These are phyloP conservation scores for Hemileccinum rubropunctum DNA, from an alignment of 768 basidiomycete species.

Conservation along the genomic window DNA sequence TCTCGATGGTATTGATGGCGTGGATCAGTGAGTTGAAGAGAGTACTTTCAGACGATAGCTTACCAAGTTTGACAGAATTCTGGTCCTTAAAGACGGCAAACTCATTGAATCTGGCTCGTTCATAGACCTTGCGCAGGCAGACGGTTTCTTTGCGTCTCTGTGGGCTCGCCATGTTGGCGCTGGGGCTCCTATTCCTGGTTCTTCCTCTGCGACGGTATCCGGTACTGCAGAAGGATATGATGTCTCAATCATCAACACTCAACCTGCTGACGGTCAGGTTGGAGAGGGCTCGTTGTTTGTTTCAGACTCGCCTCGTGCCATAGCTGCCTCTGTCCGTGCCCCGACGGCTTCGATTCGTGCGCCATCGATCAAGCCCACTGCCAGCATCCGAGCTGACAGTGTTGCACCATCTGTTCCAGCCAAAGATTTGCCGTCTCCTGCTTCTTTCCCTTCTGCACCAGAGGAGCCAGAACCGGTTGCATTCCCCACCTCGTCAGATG, in stretches of 20 bases:
- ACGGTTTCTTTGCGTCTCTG: conserved; percentile 79
- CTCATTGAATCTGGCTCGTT: conserved; percentile 83
- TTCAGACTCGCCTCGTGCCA: conserved; percentile 16
- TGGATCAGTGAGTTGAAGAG: conserved; percentile 49
- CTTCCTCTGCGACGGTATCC: conserved; percentile 24
- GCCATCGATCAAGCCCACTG: conserved; percentile 22
- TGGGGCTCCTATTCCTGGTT: conserved; percentile 39
- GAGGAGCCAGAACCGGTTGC: conserved; percentile 8
- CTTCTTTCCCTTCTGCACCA: conserved; percentile 35
- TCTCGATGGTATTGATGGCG: conserved; percentile 51
- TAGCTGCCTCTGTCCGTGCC: conserved; percentile 13
- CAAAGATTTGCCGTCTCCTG: conserved; percentile 25
- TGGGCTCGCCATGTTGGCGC: conserved; percentile 84
- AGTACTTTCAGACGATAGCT: neutral
- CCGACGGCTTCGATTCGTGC: conserved; percentile 17
- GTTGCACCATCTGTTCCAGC: conserved; percentile 28
- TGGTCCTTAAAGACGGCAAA: conserved; percentile 88
- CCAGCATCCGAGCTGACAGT: conserved; percentile 21
- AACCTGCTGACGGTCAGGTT: conserved; percentile 6
- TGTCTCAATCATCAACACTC: conserved; percentile 15
- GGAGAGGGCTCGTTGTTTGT: conserved; percentile 17
- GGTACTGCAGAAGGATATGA: conserved; percentile 29
- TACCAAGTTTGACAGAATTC: conserved; percentile 51
- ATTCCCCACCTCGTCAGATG: conserved; percentile 14
- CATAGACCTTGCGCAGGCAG: conserved; percentile 66